Base-by-base conservation (phyloP, 2,329 filamentous ascomycete species). In the Neoascochyta sp. region DNA sequence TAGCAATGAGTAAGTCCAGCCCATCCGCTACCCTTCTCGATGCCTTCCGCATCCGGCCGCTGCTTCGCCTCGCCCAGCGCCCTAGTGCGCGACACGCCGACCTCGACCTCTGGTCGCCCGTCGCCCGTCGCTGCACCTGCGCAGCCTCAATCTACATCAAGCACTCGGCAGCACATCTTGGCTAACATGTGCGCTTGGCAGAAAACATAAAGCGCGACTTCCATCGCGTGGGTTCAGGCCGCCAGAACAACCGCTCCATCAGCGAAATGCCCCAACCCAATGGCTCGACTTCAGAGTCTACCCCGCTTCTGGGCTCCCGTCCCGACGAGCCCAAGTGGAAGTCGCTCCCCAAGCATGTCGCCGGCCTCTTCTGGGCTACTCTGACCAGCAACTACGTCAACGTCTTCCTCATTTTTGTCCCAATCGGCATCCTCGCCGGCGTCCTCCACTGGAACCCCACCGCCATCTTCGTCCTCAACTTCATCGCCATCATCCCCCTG, bases 401-500 rank as follows among this genome's bases (percentile, higher is more conserved):
- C 58, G 73, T 81, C 43, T 71, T 82, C 31, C 79, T 92, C 43
- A 69, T 86, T 38, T 80, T 81, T 52, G 85, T 88, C 7, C 83
- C 84, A 7, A 60, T 86, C 22, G 84, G 83, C 39, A 84, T 89
- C 41, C 52, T 80, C 30, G 78, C 83, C 36, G 83, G 82, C 36
- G 64, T 67, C 9, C 50, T 76, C 37, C 66, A 69, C 25, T 83
- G 81, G 79, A 70, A 73, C 51, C 74, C 84, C 1, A 76, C 79
- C 8, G 74, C 75, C 32, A 75, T 87, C 43, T 89, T 89, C 62
- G 69, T 78, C 27, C 74, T 88, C 59, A 89, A 89, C 67, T 88
- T 88, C 67, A 74, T 88, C 47, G 84, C 84, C 48, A 87, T 88
- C 44, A 80, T 88, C 40, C 83, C 83, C 3, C 71, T 88, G 20